These are phyloP conservation scores for Dioscorea zingiberensis DNA, from an alignment of 106 monocot species.

Conservation along the genomic window DNA sequence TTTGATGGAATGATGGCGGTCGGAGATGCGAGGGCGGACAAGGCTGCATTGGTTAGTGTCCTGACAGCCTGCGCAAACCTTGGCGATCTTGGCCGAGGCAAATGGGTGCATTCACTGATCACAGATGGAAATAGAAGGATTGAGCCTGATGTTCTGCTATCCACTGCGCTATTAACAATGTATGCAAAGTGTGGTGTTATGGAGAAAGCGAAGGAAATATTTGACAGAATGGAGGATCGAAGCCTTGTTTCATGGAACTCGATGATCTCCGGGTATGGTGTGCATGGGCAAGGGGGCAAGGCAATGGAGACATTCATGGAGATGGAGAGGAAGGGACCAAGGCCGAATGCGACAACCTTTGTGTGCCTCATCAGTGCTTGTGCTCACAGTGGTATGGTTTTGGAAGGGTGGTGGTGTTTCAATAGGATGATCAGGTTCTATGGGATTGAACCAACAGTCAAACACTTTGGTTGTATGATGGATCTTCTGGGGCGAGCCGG, in stretches of 20 bases:
- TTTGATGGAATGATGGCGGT: slow-evolving; percentile 47
- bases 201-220: slow-evolving; percentile 35
- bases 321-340: slow-evolving; percentile 49
- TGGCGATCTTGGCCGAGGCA: slow-evolving; percentile 50
- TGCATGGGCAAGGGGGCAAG: slow-evolving; percentile 40
- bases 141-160: slow-evolving; percentile 46
- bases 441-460: slow-evolving; percentile 38
- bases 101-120: slow-evolving; percentile 58
- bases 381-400: slow-evolving; percentile 38
- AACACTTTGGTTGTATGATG: slow-evolving; percentile 73
- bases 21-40: slow-evolving; percentile 25
- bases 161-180: slow-evolving; percentile 63
- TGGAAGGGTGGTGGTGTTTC: slow-evolving; percentile 76
- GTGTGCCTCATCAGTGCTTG: slow-evolving; percentile 63
- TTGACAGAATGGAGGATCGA: slow-evolving; percentile 44
- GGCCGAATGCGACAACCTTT: slow-evolving; percentile 56
- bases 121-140: background rate
- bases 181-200: slow-evolving; percentile 73
- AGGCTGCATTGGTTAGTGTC: slow-evolving; percentile 65
- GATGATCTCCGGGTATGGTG: slow-evolving; percentile 61
- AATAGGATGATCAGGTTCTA: slow-evolving; percentile 44
- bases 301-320: slow-evolving; percentile 51
- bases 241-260: slow-evolving; percentile 59
- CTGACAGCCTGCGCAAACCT: slow-evolving; percentile 47
- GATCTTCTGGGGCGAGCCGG: slow-evolving; percentile 65